A percentile compares a stretch with the other conserved stretches of the same genome.
These are phyloP conservation scores for Chlorella sp. DNA, from an alignment of 139 green algal genomes.

Conservation along the genomic window DNA sequence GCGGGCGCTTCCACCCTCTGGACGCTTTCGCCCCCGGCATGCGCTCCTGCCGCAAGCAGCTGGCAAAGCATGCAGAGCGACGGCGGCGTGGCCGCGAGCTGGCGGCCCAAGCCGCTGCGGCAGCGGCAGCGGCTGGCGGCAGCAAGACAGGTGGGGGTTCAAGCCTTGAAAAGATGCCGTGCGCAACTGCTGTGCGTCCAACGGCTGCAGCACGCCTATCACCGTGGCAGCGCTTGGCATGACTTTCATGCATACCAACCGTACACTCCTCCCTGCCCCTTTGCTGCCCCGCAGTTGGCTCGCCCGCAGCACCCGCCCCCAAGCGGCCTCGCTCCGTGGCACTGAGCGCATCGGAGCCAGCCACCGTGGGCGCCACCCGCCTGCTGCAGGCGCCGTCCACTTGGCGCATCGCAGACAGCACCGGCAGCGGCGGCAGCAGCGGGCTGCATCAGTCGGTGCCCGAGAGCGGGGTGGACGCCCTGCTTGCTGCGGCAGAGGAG, in stretches of 20 bases:
- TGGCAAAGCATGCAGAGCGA: constrained; percentile 15
- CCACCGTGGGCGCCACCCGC: neutral
- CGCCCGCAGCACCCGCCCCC: no score
- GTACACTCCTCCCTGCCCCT: neutral
- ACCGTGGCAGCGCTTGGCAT: no score
- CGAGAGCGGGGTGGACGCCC: neutral
- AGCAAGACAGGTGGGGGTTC: neutral
- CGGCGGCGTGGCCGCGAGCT: constrained; percentile 5
- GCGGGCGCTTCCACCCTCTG: constrained; percentile 18
- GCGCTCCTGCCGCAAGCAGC: constrained; percentile 11
- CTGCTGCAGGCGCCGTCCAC: neutral
- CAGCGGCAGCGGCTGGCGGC: neutral
- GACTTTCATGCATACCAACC: no score
- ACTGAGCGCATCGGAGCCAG: neutral
- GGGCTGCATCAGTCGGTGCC: neutral
- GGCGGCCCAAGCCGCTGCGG: neutral
- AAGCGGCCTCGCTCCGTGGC: no score
- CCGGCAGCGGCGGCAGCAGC: neutral
- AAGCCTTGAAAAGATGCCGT: no score
- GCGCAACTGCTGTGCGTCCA: no score
- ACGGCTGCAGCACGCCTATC: no score
- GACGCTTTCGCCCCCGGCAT: neutral
- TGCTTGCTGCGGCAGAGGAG: neutral
- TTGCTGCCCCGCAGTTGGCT: neutral
- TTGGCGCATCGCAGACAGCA: neutral